Base-by-base conservation (phyloP, 2,329 filamentous ascomycete species). In the Fusarium compactum region DNA sequence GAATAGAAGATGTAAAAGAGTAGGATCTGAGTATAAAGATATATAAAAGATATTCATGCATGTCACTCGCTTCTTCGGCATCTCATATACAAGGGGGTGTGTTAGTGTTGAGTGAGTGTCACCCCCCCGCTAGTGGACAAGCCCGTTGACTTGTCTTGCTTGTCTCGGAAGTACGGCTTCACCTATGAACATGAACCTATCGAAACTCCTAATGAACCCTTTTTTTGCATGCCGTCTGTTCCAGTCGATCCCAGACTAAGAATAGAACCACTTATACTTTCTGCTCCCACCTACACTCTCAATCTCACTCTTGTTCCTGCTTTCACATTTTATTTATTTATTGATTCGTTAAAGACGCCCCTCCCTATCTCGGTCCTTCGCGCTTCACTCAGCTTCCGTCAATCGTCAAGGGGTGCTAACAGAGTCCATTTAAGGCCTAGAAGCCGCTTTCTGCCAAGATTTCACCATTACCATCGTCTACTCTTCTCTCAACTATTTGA, bases 151-250 rank as follows among this genome's bases (percentile, higher is more conserved):
- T 38, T 38, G 18, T 38, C 18, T 38, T 38, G 34, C 34, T 67
- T 74, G 73, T 75, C 71, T 75, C 73, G 73, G 73, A 75, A 75
- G 71, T 73, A 65, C 73, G 73, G 73, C 73, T 74, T 72, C 72
- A 58, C 56, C 54, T 52, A 46, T 51, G 45, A 58, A 30, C 44
- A 46, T 46, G 44, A 64, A 43, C 54, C 47, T 62, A 66, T 66
- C 48, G 62, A 63, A 60, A 44, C 55, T 38, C 32, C n/a, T 40
- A 32, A 62, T 27, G 59, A 62, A 62, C 59, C 50, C 47, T 47
- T 32, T 41, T 45, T 24, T 27, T 20, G 18, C 29, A 38, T 66
- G 63, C 63, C 63, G 63, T 66, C 63, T 65, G 55, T 66, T 66
- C 63, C 63, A 66, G 63, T 18, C 38, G 34, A 38, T n/a, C 34